Conservation (phyloP, 1,284 basidiomycete species). For the Malassezia brasiliensis region DNA sequence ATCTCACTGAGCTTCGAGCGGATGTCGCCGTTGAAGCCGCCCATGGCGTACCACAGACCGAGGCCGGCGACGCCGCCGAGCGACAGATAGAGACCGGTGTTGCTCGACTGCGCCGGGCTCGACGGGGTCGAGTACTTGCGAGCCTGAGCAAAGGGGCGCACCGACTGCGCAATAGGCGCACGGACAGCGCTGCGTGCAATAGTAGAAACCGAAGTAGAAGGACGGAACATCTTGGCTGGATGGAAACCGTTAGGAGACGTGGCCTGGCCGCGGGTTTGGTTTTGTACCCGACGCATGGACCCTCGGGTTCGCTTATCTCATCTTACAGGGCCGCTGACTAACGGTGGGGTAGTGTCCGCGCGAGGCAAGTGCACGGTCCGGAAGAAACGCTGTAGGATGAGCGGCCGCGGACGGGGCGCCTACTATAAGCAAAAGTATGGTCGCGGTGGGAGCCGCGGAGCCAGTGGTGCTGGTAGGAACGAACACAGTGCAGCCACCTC, state of each 20-base stretch:
- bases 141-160: background rate
- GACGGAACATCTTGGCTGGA: constrained; percentile 6
- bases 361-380: background rate
- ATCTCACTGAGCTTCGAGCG: constrained; percentile 27
- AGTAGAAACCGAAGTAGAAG: background rate
- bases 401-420: constrained; percentile 11
- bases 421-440: constrained; percentile 14
- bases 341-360: background rate
- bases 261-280: background rate
- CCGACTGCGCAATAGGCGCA: background rate
- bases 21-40: constrained; percentile 32
- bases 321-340: background rate
- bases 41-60: constrained; percentile 38
- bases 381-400: background rate
- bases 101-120: constrained; percentile 14
- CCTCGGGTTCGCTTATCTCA: background rate
- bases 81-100: constrained; percentile 34
- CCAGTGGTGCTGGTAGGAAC: background rate
- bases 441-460: background rate
- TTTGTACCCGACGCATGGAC: background rate
- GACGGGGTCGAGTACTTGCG: constrained; percentile 2
- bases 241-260: background rate
- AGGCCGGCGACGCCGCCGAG: constrained; percentile 42
- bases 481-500: no score
- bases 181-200: background rate